These are phyloP conservation scores for Ogataea paraovalis DNA, from an alignment of 805 yeast species.

Conservation along the genomic window DNA sequence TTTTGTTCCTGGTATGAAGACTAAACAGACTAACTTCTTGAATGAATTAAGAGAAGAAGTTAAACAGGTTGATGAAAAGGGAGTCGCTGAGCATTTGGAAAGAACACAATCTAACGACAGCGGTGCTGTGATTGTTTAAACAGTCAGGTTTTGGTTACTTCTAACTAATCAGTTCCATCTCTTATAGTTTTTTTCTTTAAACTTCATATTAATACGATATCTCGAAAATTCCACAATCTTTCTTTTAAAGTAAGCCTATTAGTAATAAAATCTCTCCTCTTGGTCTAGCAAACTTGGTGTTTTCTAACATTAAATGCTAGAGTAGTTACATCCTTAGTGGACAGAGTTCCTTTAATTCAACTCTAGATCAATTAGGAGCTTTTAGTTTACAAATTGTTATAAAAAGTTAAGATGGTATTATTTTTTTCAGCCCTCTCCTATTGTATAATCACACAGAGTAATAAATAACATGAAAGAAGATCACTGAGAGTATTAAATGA, in stretches of 20 bases:
- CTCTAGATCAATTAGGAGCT: no score
- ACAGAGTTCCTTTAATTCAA: no score
- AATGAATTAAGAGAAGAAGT: constrained; percentile 8
- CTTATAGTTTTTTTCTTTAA: not conserved
- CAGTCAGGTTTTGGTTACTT: not conserved
- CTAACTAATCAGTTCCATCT: not conserved
- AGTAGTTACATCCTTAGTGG: no score
- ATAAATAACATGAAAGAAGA: not conserved
- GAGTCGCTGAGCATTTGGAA: constrained; percentile 4
- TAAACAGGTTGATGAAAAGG: constrained; percentile 6
- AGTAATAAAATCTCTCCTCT: no score
- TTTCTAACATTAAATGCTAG: no score
- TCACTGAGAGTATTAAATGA: not conserved
- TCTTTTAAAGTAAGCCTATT: no score
- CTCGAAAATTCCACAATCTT: no score
- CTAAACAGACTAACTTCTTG: constrained; percentile 6
- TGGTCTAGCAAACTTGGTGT: no score
- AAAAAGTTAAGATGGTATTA: not conserved
- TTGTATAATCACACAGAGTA: not conserved
- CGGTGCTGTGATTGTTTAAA: not conserved
- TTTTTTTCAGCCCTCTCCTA: not conserved
- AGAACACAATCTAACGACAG: not conserved
- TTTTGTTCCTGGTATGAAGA: constrained; percentile 8
- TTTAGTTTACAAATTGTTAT: not conserved
- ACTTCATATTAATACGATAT: not conserved